Conservation (phyloP, 2,329 filamentous ascomycete species). For the Cytospora piceicola region DNA sequence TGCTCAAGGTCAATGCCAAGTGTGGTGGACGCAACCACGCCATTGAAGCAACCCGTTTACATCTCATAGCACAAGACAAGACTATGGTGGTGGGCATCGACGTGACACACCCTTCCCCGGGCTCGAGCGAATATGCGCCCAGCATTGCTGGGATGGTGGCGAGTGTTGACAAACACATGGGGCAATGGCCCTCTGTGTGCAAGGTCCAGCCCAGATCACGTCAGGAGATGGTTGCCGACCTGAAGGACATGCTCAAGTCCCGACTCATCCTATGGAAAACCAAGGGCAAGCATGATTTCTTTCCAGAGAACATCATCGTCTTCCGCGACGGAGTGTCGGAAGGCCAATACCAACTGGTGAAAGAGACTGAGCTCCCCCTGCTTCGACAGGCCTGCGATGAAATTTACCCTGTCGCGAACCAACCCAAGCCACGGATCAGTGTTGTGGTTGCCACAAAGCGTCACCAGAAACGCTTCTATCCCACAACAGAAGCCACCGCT, state of each 20-base stretch:
- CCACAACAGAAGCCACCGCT: slow-evolving; percentile 51
- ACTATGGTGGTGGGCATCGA: slow-evolving; percentile 76
- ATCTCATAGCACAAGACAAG: slow-evolving; percentile 57
- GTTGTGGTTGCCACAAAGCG: slow-evolving; percentile 76
- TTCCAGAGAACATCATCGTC: slow-evolving; percentile 71
- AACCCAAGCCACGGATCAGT: slow-evolving; percentile 60
- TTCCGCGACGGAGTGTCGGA: slow-evolving; percentile 80
- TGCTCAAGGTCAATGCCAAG: slow-evolving; percentile 70
- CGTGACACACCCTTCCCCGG: slow-evolving; percentile 74
- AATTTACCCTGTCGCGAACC: slow-evolving; percentile 57
- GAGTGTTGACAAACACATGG: slow-evolving; percentile 61
- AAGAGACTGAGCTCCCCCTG: slow-evolving; percentile 60
- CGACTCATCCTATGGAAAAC: slow-evolving; percentile 62
- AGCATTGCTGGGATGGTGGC: slow-evolving; percentile 73
- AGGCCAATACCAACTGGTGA: slow-evolving; percentile 65
- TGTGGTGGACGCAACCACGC: slow-evolving; percentile 62
- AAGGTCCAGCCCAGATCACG: slow-evolving; percentile 63
- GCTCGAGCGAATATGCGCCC: slow-evolving; percentile 64
- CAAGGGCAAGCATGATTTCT: slow-evolving; percentile 45
- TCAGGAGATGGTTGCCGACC: slow-evolving; percentile 65
- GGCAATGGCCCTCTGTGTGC: slow-evolving; percentile 69
- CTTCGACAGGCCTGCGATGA: slow-evolving; percentile 60
- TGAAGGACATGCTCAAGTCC: slow-evolving; percentile 64
- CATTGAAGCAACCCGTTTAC: slow-evolving; percentile 51
- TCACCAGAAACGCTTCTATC: slow-evolving; percentile 76